Conservation (phyloP, 768 basidiomycete species). For the Mycena vitilis region DNA sequence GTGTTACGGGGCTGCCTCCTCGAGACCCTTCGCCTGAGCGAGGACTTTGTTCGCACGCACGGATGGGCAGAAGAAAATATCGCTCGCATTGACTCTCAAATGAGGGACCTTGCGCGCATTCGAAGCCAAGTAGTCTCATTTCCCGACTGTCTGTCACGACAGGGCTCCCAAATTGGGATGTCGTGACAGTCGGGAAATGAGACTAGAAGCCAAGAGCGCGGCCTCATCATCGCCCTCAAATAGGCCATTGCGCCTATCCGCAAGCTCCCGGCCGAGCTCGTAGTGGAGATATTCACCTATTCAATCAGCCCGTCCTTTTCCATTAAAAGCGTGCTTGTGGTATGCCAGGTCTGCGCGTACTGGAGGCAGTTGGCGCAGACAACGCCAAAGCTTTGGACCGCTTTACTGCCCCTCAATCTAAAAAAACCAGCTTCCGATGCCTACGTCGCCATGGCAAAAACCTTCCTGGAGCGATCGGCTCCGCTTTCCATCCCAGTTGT, state of each 20-base stretch:
- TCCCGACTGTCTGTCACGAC: too few species aligned
- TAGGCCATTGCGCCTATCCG: conserved; percentile 15
- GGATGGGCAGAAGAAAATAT: conserved; percentile 16
- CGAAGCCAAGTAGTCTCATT: too few species aligned
- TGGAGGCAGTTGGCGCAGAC: conserved; percentile 20
- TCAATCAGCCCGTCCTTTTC: not conserved
- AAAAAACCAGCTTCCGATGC: not conserved
- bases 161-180: too few species aligned
- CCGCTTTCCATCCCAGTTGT: conserved; percentile 20
- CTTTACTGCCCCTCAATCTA: not conserved
- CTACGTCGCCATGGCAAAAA: not conserved
- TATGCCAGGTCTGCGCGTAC: conserved; percentile 19
- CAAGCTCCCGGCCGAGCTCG: conserved; percentile 14
- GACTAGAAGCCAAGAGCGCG: conserved; percentile 21
- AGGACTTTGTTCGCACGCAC: too few species aligned
- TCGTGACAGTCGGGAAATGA: too few species aligned
- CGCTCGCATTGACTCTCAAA: conserved; percentile 20
- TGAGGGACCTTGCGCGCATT: conserved; percentile 5
- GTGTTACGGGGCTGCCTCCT: too few species aligned
- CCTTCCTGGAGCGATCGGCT: conserved; percentile 11
- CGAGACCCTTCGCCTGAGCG: too few species aligned
- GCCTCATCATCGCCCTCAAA: conserved; percentile 7
- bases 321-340: not conserved
- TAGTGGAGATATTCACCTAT: conserved; percentile 7
- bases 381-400: conserved; percentile 13